phyloP scores from a whole-genome alignment of 352 stramenopile genomes.

The Thraustochytrium striatum region DNA sequence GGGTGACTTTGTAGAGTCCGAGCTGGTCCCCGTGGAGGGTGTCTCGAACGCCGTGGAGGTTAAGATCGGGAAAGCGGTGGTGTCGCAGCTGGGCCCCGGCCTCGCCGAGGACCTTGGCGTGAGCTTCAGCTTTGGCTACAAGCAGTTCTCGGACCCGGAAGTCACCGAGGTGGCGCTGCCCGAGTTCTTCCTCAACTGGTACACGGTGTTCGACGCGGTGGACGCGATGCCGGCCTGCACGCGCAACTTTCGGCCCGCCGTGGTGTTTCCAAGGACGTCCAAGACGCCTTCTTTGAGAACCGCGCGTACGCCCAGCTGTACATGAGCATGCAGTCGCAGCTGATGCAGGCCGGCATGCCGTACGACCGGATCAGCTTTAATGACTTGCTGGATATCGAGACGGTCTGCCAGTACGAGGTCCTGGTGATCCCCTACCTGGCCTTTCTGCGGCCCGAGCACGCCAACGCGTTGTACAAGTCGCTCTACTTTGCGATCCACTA shows the following conservation, averaged over 20 bases:
- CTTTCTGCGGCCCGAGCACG: background rate
- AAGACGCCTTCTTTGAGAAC: slow-evolving; percentile 27
- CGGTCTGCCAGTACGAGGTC: slow-evolving; percentile 11
- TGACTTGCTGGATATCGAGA: background rate
- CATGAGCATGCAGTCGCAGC: slow-evolving; percentile 13
- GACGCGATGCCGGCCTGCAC: background rate
- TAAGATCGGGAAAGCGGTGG: too few relatives aligned
- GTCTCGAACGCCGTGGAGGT: too few relatives aligned
- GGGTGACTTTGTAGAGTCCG: too few relatives aligned
- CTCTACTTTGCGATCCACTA: slow-evolving; percentile 5
- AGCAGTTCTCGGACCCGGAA: too few relatives aligned
- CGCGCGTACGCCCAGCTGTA: slow-evolving; percentile 45
- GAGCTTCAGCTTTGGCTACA: too few relatives aligned
- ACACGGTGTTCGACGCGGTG: background rate
- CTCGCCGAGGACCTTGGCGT: too few relatives aligned
- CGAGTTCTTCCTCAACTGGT: slow-evolving; percentile 18
- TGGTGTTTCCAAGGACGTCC: slow-evolving; percentile 21
- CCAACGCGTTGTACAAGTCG: slow-evolving; percentile 7
- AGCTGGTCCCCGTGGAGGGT: too few relatives aligned
- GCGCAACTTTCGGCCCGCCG: background rate
- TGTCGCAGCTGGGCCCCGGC: too few relatives aligned
- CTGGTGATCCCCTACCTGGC: slow-evolving; percentile 33
- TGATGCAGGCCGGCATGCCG: slow-evolving; percentile 37
- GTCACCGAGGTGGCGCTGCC: too few relatives aligned
- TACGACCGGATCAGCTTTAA: slow-evolving; percentile 9